A percentile compares a stretch with the other conserved stretches of the same genome.
These are phyloP conservation scores for Sporobolomyces roseus DNA, from an alignment of 768 basidiomycete species.

Conservation along the genomic window DNA sequence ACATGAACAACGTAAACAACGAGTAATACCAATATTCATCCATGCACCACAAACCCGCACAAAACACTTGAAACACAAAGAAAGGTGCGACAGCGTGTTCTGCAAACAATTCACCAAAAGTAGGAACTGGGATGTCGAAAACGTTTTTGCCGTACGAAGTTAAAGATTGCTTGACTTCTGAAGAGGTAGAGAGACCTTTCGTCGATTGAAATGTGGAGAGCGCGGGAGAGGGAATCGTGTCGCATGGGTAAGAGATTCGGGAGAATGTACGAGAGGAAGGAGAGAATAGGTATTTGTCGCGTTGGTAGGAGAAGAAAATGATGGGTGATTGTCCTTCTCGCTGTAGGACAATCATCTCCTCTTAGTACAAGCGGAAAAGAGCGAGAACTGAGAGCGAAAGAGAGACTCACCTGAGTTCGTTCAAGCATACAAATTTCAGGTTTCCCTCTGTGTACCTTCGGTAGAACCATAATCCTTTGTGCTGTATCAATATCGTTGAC, in stretches of 20 bases:
- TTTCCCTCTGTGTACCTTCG: conserved; percentile 40
- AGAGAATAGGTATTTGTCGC: conserved; percentile 79
- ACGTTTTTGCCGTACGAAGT: conserved; percentile 85
- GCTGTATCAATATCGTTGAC: conserved; percentile 27
- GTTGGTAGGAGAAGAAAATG: conserved; percentile 86
- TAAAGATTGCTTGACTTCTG: conserved; percentile 56
- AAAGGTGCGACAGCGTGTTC: conserved; percentile 99
- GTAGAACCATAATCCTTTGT: conserved; percentile 29
- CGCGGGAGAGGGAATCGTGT: conserved; percentile 57
- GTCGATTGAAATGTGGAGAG: conserved; percentile 56
- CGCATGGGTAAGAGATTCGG: conserved; percentile 82
- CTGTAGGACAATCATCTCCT: too few relatives aligned
- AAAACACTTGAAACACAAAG: conserved; percentile 98
- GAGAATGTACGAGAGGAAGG: conserved; percentile 62
- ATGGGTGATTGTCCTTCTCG: conserved; percentile 54
- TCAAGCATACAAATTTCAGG: conserved; percentile 39
- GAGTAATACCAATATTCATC: conserved; percentile 99
- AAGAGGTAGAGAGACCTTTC: conserved; percentile 56
- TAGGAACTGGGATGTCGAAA: conserved; percentile 95
- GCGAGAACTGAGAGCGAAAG: not conserved
- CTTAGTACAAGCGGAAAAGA: too few relatives aligned
- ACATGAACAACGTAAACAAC: conserved; percentile 96
- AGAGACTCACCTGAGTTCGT: conserved; percentile 26
- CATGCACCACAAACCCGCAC: conserved; percentile 92
- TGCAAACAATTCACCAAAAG: conserved; percentile 80